Evolutionary conservation across 2,329 filamentous ascomycete genomes (phyloP).

Genomic region (Aspergillus carbonarius): DNA sequence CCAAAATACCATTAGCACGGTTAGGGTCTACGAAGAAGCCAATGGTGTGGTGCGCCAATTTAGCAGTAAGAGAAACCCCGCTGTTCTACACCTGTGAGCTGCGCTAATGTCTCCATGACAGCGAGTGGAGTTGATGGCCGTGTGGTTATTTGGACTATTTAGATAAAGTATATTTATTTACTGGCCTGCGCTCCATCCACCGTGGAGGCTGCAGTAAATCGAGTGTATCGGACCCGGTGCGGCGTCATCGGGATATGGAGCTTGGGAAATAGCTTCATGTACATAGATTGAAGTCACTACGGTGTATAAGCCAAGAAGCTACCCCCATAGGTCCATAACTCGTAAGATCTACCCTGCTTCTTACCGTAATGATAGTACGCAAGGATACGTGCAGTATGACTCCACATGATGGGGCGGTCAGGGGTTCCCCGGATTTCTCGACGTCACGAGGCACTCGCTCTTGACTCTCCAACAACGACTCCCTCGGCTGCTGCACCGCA

Average conservation of each 20-base stretch:
- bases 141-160: slow-evolving; percentile 74
- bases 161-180: background rate
- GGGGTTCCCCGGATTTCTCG: slow-evolving; percentile 16
- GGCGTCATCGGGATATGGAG: background rate
- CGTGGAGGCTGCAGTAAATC: background rate
- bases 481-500: background rate
- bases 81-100: background rate
- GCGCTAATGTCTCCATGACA: slow-evolving; percentile 38
- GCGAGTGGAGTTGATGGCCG: slow-evolving; percentile 81
- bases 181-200: background rate
- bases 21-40: slow-evolving; percentile 71
- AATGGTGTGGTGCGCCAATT: slow-evolving; percentile 71
- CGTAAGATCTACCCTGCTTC: background rate
- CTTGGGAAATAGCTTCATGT: background rate
- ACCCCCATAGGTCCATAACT: background rate
- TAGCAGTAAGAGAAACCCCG: slow-evolving; percentile 65
- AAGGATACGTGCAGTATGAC: background rate
- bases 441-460: slow-evolving; percentile 11
- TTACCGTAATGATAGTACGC: background rate
- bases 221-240: background rate
- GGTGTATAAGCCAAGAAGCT: background rate
- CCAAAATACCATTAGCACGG: slow-evolving; percentile 90
- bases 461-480: slow-evolving; percentile 1
- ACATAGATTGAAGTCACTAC: background rate
- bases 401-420: slow-evolving; percentile 1